These are phyloP conservation scores for Penicillium griseofulvum DNA, from an alignment of 2,329 filamentous ascomycete genomes.

Conservation along the genomic window DNA sequence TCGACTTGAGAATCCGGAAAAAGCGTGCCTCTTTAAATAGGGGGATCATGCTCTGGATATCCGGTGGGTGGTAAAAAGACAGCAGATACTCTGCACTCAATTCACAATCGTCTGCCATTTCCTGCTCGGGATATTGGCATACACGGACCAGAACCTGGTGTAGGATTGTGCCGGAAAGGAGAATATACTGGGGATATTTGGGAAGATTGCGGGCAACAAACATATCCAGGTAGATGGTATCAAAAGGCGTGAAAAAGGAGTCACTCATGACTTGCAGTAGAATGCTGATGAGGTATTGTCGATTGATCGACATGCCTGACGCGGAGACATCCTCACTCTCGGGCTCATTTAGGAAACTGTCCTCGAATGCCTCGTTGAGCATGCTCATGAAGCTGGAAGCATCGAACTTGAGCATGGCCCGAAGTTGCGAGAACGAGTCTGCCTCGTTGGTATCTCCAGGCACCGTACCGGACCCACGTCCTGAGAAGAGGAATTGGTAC, in stretches of 20 bases:
- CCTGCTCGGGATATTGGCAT: constrained; percentile 76
- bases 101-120: constrained; percentile 88
- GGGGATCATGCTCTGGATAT: constrained; percentile 72
- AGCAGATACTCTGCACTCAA: constrained; percentile 95
- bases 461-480: constrained; percentile 48
- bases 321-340: constrained; percentile 60
- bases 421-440: constrained; percentile 80
- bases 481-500: constrained; percentile 92
- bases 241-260: constrained; percentile 68
- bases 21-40: constrained; percentile 78
- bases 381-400: constrained; percentile 90
- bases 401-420: constrained; percentile 82
- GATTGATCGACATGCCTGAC: constrained; percentile 66
- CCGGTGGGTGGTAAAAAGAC: constrained; percentile 87
- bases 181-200: constrained; percentile 93
- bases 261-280: constrained; percentile 82
- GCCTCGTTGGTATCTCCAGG: constrained; percentile 52
- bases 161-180: constrained; percentile 81
- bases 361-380: constrained; percentile 95
- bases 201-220: constrained; percentile 94
- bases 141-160: constrained; percentile 77
- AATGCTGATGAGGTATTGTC: constrained; percentile 90
- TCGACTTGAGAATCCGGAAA: constrained; percentile 85
- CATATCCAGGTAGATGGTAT: constrained; percentile 96
- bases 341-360: constrained; percentile 83